phyloP scores from a whole-genome alignment of 345 rosid genomes.

The Nasturtium officinale region DNA sequence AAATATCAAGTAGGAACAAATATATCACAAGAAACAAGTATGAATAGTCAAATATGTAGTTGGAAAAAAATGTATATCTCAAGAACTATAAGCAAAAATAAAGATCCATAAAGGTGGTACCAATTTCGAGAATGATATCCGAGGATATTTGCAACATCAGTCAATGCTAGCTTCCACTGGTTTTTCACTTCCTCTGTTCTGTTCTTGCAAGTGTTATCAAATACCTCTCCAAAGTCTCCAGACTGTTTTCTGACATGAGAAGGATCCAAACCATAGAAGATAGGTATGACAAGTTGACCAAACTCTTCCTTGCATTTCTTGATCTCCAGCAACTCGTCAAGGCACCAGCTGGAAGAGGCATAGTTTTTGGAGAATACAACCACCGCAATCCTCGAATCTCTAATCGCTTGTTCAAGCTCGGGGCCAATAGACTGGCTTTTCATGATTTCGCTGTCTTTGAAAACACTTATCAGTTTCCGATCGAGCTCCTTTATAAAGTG shows the following conservation, averaged over 20 bases:
- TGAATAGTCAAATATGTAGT: neutral
- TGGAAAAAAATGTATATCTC: no score
- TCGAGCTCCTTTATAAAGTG: neutral
- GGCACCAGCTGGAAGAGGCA: constrained; percentile 9
- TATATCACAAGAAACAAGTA: no score
- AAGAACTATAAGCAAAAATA: no score
- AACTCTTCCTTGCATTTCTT: neutral
- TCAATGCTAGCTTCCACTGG: neutral
- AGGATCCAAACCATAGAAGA: constrained; percentile 25
- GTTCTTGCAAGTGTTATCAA: neutral
- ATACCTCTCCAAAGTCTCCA: neutral
- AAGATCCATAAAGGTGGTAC: neutral
- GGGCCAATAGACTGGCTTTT: neutral
- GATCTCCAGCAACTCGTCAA: constrained; percentile 5
- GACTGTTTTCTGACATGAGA: neutral
- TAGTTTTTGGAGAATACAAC: neutral
- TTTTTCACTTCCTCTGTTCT: neutral
- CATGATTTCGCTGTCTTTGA: neutral
- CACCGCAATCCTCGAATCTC: neutral
- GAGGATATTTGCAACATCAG: neutral
- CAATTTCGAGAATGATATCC: neutral
- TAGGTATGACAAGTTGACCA: neutral
- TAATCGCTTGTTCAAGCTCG: neutral
- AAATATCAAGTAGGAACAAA: no score
- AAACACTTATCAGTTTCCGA: neutral